Conservation (phyloP, 306 rosid genomes). For the Malus sieversii region DNA sequence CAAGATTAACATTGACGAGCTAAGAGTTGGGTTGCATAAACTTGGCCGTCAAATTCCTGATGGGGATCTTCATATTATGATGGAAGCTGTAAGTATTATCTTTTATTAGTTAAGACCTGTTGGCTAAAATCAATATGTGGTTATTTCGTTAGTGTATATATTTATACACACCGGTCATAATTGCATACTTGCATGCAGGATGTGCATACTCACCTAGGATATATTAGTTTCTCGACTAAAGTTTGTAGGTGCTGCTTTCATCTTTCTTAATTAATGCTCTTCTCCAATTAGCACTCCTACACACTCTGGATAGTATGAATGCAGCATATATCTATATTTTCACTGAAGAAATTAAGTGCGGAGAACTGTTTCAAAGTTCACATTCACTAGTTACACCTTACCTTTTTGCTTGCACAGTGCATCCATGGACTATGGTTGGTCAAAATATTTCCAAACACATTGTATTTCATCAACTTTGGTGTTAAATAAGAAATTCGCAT, state of each 20-base stretch:
- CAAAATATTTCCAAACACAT: neutral
- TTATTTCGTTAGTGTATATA: neutral
- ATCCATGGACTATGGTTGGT: neutral
- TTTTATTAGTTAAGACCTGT: neutral
- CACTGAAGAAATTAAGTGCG: neutral
- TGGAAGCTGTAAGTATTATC: constrained; percentile 12
- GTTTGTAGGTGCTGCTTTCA: neutral
- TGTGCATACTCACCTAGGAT: too few species aligned
- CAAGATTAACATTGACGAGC: constrained; percentile 75
- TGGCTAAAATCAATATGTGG: neutral
- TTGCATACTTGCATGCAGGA: too few species aligned
- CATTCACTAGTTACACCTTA: neutral
- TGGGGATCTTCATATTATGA: constrained; percentile 38
- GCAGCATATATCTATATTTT: neutral
- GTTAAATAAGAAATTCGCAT: neutral
- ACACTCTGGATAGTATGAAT: neutral
- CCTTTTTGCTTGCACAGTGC: neutral
- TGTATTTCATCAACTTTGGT: neutral
- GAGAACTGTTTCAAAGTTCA: neutral
- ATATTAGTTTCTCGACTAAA: neutral
- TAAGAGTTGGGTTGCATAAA: constrained; percentile 68
- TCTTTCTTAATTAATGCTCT: neutral
- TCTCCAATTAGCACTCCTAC: neutral
- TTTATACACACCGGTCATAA: neutral
- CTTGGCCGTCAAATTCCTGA: constrained; percentile 78